These are phyloP conservation scores for Sugiyamaella mastotermitis DNA, from an alignment of 805 yeast genomes.

Conservation along the genomic window DNA sequence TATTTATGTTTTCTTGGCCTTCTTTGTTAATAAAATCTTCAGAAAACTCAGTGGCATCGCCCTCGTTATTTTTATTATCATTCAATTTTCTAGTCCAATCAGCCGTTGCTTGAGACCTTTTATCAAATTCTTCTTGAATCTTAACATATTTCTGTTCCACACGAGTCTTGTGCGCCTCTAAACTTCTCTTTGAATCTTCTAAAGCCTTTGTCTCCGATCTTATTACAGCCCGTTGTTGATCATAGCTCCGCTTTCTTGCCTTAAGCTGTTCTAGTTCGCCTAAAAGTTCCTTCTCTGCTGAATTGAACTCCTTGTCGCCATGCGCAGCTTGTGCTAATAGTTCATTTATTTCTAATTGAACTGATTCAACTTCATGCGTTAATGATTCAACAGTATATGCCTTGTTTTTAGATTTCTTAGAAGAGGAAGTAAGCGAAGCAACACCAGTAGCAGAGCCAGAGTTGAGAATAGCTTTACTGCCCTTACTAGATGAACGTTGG, in stretches of 20 bases:
- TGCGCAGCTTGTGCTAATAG: slow-evolving; percentile 21
- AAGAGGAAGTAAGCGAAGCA: not conserved
- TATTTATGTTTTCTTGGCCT: slow-evolving; percentile 9
- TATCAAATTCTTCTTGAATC: slow-evolving; percentile 17
- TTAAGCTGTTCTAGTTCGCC: slow-evolving; percentile 26
- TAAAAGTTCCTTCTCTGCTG: slow-evolving; percentile 21
- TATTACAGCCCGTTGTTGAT: slow-evolving; percentile 28
- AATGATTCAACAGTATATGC: slow-evolving; percentile 30
- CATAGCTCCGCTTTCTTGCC: slow-evolving; percentile 27
- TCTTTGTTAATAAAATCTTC: slow-evolving; percentile 9
- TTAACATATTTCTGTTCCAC: slow-evolving; percentile 22
- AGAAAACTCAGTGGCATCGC: slow-evolving; percentile 16
- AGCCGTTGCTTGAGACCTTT: slow-evolving; percentile 6
- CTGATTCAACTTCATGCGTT: slow-evolving; percentile 30
- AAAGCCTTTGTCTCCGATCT: slow-evolving; percentile 31
- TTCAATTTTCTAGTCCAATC: no score
- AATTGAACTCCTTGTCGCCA: slow-evolving; percentile 26
- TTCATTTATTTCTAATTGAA: slow-evolving; percentile 29
- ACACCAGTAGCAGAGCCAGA: not conserved
- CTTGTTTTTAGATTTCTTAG: slow-evolving; percentile 7
- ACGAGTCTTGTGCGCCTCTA: slow-evolving; percentile 31
- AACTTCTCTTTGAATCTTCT: slow-evolving; percentile 32
- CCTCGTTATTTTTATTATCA: slow-evolving; percentile 7
- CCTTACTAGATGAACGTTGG: not conserved
- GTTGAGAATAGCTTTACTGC: not conserved